Conservation (phyloP, 75 land plant species). For the Pinus taeda region DNA sequence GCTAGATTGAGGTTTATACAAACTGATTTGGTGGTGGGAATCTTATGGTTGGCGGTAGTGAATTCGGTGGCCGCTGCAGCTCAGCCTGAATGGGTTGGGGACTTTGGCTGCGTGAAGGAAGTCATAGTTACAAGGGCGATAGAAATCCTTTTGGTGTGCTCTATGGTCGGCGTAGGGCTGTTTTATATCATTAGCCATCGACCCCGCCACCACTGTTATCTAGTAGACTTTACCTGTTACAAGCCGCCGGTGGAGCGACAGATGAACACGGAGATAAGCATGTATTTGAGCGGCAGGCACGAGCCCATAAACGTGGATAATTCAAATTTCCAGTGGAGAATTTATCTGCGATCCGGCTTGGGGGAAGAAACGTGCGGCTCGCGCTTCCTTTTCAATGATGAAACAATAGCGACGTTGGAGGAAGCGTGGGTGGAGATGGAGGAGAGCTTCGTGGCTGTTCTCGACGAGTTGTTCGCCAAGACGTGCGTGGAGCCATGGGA, state of each 20-base stretch:
- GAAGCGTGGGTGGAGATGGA: constrained; percentile 46
- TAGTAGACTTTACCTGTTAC: constrained; percentile 3
- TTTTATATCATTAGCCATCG: not conserved
- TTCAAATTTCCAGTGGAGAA: not conserved
- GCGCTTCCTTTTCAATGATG: not conserved
- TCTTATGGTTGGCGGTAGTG: no score
- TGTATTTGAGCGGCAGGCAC: not conserved
- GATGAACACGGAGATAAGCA: constrained; percentile 14
- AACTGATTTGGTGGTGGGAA: no score
- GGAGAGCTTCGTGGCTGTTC: constrained; percentile 42
- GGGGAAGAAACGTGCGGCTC: constrained; percentile 19
- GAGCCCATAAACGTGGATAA: not conserved
- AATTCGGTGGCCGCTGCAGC: no score
- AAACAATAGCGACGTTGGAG: not conserved
- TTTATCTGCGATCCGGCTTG: constrained; percentile 5
- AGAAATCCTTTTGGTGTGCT: no score
- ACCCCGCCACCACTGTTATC: not conserved
- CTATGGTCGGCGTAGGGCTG: no score
- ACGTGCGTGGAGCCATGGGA: constrained; percentile 34
- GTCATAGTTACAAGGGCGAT: no score
- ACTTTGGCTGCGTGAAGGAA: no score
- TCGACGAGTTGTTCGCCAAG: constrained; percentile 51
- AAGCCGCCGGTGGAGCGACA: constrained; percentile 1
- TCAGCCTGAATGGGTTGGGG: no score
- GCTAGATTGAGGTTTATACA: no score